These are phyloP conservation scores for Pseudozyma hubeiensis DNA, from an alignment of 1,284 basidiomycete genomes.

Conservation along the genomic window DNA sequence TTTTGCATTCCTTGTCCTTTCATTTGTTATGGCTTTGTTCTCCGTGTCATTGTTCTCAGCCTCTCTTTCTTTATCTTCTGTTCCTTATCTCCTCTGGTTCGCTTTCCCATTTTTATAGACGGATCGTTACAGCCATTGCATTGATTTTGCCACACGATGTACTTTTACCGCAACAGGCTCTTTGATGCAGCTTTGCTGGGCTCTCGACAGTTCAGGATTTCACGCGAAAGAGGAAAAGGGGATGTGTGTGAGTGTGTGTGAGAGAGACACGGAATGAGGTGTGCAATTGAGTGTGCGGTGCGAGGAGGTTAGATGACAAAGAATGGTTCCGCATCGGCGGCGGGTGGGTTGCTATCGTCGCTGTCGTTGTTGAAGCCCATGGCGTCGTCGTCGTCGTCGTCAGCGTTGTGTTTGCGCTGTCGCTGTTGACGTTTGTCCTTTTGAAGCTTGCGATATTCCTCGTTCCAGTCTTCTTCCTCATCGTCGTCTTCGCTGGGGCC, in stretches of 20 bases:
- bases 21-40: no score
- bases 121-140: not conserved
- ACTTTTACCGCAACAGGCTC: slow-evolving; percentile 9
- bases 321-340: slow-evolving; percentile 24
- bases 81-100: not conserved
- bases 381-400: slow-evolving; percentile 9
- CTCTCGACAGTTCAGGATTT: no score
- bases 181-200: not conserved
- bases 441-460: slow-evolving; percentile 55
- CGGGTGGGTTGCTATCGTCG: not conserved
- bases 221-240: no score
- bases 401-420: not conserved
- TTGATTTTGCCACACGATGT: not conserved
- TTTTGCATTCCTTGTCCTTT: not conserved
- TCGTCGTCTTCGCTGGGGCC: slow-evolving; percentile 26
- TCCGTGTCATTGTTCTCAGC: no score
- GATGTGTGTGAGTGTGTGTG: not conserved
- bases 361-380: not conserved
- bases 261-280: no score
- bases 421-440: slow-evolving; percentile 44
- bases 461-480: slow-evolving; percentile 56
- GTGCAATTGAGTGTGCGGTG: not conserved
- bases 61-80: not conserved
- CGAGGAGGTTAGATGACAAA: slow-evolving; percentile 27
- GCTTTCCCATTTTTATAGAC: not conserved